Base-by-base conservation (phyloP, 2,329 filamentous ascomycete species). In the Stachybotrys chartarum region DNA sequence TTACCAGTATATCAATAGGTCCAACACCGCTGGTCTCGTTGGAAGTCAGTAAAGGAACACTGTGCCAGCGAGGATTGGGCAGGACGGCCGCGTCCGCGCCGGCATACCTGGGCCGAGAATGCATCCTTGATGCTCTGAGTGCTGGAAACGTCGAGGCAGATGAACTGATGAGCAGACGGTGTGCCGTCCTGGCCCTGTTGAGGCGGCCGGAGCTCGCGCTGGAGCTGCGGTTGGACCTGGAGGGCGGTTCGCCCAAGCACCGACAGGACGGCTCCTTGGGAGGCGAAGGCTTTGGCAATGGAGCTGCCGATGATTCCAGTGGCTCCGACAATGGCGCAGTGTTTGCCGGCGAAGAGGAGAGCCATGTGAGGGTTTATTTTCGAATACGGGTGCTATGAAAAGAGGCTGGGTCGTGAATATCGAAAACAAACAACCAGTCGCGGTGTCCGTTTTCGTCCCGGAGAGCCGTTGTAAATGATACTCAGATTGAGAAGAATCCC, bases 291-390 rank as follows among this genome's bases (percentile, higher is more conserved):
- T 44, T 74, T 69, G 10, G 87, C 87, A 54, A 91, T 87, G 53
- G 83, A 81, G 47, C 78, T 75, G 49, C 88, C 88, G 61, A 91
- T 90, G 54, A 85, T 83, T 18, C 86, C 83, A 48, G 85, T 87
- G 18, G 80, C 87, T 51, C 88, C 88, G 3, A 87, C 88, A 53
- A 91, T 76, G 65, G 88, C 75, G 67, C 76, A 80, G 57, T 74
- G 76, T 59, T 79, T 79, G 55, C 78, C 77, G 47, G 63, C 64
- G 55, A 83, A 69, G 52, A 68, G 63, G 58, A 71, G 64, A 30
- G 65, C 56, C 63, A 69, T 65, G 31, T 18, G 35, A 14, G 8
- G 35, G 35, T 10, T 5, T 10, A 6, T 42, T 14, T 42, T 42
- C 10, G 35, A 42, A 6, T 42, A 42, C 5, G 24, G 24, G 4